Conservation (phyloP, 345 rosid species). For the Brassica carinata region DNA sequence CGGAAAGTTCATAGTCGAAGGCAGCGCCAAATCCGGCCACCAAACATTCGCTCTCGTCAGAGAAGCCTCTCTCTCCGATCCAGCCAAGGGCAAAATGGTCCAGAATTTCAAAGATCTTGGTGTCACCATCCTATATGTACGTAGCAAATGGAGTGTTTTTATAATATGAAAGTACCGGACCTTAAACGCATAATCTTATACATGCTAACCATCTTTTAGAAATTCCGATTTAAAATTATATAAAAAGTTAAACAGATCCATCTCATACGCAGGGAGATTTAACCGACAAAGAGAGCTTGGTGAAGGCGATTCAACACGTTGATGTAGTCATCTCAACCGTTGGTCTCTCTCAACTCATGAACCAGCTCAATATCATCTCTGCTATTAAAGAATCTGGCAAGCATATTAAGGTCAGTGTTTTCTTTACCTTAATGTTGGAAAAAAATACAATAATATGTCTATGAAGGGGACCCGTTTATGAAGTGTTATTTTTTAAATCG, state of each 20-base stretch:
- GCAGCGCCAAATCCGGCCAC: conserved; percentile 40
- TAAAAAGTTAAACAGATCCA: background rate
- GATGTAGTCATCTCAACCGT: conserved; percentile 59
- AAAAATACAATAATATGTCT: too few relatives aligned
- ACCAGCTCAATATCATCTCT: conserved; percentile 50
- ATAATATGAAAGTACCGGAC: too few relatives aligned
- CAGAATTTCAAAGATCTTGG: conserved; percentile 40
- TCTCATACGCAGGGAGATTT: conserved; percentile 42
- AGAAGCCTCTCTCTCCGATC: conserved; percentile 36
- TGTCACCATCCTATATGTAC: conserved; percentile 31
- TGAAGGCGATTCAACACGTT: conserved; percentile 53
- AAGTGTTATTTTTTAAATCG: background rate
- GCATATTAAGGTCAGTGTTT: conserved; percentile 44
- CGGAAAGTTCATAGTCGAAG: conserved; percentile 45
- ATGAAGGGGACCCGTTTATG: too few relatives aligned
- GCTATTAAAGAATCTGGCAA: conserved; percentile 62
- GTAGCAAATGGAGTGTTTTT: background rate
- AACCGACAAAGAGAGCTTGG: conserved; percentile 52
- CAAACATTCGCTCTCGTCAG: conserved; percentile 41
- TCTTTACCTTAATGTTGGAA: background rate
- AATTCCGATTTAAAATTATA: too few relatives aligned
- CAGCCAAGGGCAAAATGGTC: conserved; percentile 39
- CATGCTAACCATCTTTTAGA: too few relatives aligned
- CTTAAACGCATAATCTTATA: too few relatives aligned
- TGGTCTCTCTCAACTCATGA: conserved; percentile 39